Percentiles rank a stretch among this genome's conserved stretches.
Conservation (phyloP, 139 green algal species). For the Chlorella vulgaris region DNA sequence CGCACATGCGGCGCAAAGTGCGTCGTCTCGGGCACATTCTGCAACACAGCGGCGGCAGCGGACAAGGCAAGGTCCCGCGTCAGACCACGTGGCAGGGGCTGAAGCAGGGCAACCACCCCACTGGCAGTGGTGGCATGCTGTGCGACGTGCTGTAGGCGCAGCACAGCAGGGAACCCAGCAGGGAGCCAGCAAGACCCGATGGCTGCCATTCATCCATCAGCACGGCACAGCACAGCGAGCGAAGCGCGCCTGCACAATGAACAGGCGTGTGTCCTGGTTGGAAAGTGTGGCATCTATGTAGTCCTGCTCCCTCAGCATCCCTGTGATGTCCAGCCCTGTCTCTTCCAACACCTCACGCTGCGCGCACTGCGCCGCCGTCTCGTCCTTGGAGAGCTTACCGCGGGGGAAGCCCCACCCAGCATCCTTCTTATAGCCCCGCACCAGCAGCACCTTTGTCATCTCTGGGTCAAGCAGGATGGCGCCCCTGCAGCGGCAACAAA, state of each 20-base stretch:
- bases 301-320: slow-evolving; percentile 54
- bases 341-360: slow-evolving; percentile 89
- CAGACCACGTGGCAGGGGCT: background rate
- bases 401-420: slow-evolving; percentile 92
- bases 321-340: slow-evolving; percentile 73
- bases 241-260: slow-evolving; percentile 66
- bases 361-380: slow-evolving; percentile 83
- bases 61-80: no score
- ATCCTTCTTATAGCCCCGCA: slow-evolving; percentile 78
- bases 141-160: no score
- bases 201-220: background rate
- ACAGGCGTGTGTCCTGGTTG: slow-evolving; percentile 75
- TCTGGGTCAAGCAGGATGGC: slow-evolving; percentile 86
- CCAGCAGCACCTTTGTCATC: slow-evolving; percentile 85
- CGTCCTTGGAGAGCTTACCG: slow-evolving; percentile 89
- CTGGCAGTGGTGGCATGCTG: no score
- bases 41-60: background rate
- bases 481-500: slow-evolving; percentile 54
- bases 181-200: background rate
- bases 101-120: background rate
- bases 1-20: slow-evolving; percentile 67
- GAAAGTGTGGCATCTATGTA: slow-evolving; percentile 66
- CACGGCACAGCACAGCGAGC: background rate
- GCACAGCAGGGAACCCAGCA: background rate
- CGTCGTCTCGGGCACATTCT: slow-evolving; percentile 62